Conservation (phyloP, 257 asterid genomes). For the Solanum dulcamara region DNA sequence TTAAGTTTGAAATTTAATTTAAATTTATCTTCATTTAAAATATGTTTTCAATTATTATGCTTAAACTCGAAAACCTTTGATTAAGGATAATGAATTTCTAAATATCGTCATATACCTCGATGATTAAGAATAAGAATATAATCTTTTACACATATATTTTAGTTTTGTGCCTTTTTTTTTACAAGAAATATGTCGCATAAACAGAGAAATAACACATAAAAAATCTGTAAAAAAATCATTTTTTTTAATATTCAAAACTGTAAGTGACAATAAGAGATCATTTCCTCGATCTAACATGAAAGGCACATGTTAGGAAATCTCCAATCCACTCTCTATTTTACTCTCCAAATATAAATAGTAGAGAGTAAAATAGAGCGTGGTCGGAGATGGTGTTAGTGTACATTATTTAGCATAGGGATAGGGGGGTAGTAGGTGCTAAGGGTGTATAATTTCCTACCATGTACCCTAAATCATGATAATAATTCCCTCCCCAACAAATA, state of each 20-base stretch:
- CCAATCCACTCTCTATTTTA: too few relatives aligned
- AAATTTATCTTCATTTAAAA: too few relatives aligned
- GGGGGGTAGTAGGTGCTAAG: background rate
- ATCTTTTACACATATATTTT: background rate
- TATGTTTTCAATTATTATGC: background rate
- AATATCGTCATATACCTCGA: background rate
- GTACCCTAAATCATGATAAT: background rate
- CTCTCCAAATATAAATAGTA: too few relatives aligned
- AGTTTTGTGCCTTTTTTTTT: background rate
- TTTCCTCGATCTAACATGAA: background rate
- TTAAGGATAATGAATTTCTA: background rate
- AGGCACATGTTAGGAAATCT: background rate
- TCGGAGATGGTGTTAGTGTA: background rate
- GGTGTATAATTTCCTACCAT: background rate
- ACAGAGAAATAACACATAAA: background rate
- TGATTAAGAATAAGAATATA: too few relatives aligned
- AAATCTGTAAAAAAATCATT: fast-evolving
- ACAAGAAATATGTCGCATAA: background rate
- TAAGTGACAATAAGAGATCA: background rate
- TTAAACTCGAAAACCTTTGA: background rate
- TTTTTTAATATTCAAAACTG: background rate
- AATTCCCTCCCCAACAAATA: constrained; percentile 33
- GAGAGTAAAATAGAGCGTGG: too few relatives aligned
- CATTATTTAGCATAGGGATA: background rate
- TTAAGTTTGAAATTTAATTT: too few relatives aligned